These are phyloP conservation scores for Paraleonurus japonicus DNA, from an alignment of 257 asterid species.

Conservation along the genomic window DNA sequence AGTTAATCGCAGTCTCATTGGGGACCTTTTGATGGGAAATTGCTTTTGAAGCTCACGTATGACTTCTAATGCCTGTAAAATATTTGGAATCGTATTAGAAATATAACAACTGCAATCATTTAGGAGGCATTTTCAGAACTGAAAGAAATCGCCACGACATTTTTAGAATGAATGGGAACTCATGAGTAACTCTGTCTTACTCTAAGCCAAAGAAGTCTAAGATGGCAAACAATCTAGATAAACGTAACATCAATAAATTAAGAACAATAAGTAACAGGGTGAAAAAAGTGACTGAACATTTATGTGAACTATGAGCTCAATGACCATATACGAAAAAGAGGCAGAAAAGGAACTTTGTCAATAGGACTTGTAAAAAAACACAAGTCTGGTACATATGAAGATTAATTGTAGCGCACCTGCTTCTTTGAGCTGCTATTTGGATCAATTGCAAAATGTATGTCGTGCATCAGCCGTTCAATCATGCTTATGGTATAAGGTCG, in stretches of 20 bases:
- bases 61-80: slow-evolving; percentile 81
- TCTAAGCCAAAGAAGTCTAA: background rate
- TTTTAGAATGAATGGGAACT: background rate
- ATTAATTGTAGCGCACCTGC: slow-evolving; percentile 48
- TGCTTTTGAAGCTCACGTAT: slow-evolving; percentile 92
- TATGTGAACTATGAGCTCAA: background rate
- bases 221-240: background rate
- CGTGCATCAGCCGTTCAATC: slow-evolving; percentile 97
- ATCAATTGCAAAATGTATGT: slow-evolving; percentile 89
- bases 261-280: background rate
- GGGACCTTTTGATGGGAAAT: slow-evolving; percentile 83
- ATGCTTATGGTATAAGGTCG: slow-evolving; percentile 93
- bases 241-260: background rate
- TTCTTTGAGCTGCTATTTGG: slow-evolving; percentile 93
- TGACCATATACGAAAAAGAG: slow-evolving; percentile 1
- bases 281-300: background rate
- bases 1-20: slow-evolving; percentile 81
- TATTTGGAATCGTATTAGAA: slow-evolving; percentile 15
- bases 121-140: background rate
- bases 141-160: slow-evolving; percentile 3
- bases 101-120: background rate
- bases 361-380: background rate
- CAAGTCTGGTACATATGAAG: background rate
- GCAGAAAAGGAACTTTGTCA: background rate
- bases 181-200: background rate